phyloP scores from a whole-genome alignment of 2,329 filamentous ascomycete genomes.

The Berkeleyomyces rouxiae region DNA sequence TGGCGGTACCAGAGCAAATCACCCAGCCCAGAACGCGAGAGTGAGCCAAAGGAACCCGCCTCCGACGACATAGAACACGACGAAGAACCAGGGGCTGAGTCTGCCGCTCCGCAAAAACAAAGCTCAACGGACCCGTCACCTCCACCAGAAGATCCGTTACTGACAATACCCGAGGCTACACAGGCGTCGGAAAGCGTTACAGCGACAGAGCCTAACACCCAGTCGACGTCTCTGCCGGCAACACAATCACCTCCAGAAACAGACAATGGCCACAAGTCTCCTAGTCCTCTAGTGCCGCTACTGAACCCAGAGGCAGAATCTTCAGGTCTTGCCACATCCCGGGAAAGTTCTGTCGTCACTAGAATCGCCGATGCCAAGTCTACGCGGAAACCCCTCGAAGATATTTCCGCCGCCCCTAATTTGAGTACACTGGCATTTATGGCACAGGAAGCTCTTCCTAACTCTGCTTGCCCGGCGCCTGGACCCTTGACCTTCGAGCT shows the following conservation, averaged over 20 bases:
- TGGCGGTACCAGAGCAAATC: conserved; percentile 65
- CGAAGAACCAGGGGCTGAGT: neutral
- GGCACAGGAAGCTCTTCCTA: neutral
- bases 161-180: neutral
- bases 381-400: neutral
- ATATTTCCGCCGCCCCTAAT: neutral
- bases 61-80: neutral
- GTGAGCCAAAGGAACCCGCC: conserved; percentile 12
- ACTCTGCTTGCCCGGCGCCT: neutral
- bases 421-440: neutral
- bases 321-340: neutral
- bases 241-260: neutral
- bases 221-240: neutral
- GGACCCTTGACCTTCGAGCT: neutral
- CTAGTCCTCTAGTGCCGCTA: neutral
- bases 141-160: neutral
- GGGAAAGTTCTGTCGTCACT: neutral
- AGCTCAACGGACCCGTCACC: neutral
- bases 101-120: neutral
- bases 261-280: neutral
- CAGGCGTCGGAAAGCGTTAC: neutral
- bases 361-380: neutral
- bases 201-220: neutral
- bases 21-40: conserved; percentile 43
- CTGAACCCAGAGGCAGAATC: neutral